Evolutionary conservation across 106 monocot genomes (phyloP).

Genomic region (Gastrodia elata): DNA sequence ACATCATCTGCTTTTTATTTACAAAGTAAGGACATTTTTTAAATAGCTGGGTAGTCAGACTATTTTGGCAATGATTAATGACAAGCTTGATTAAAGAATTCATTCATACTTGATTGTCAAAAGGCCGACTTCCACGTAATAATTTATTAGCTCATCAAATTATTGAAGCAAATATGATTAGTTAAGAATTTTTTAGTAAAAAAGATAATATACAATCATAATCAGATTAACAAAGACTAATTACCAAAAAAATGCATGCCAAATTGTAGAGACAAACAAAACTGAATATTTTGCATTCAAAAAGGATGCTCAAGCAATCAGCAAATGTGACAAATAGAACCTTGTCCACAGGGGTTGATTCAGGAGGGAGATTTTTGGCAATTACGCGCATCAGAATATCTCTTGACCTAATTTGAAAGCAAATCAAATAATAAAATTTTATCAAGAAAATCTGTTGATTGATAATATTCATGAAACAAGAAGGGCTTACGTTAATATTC

Average conservation of each 20-base stretch:
- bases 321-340: constrained; percentile 7
- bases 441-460: not conserved
- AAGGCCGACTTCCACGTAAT: not conserved
- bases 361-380: constrained; percentile 52
- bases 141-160: not conserved
- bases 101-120: no score
- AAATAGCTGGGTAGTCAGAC: no score
- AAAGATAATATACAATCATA: not conserved
- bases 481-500: constrained; percentile 44
- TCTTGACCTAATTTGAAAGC: constrained; percentile 29
- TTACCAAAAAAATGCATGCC: not conserved
- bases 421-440: not conserved
- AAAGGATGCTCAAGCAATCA: not conserved
- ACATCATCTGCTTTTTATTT: no score
- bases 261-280: constrained; percentile 1
- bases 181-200: not conserved
- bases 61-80: no score
- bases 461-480: constrained; percentile 2
- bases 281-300: not conserved
- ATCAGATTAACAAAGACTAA: not conserved
- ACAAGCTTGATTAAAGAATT: no score
- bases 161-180: constrained; percentile 7
- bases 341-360: constrained; percentile 38
- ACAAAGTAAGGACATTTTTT: no score
- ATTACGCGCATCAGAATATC: constrained; percentile 59